Conservation (phyloP, 768 basidiomycete species). For the Pleurotus eryngii region DNA sequence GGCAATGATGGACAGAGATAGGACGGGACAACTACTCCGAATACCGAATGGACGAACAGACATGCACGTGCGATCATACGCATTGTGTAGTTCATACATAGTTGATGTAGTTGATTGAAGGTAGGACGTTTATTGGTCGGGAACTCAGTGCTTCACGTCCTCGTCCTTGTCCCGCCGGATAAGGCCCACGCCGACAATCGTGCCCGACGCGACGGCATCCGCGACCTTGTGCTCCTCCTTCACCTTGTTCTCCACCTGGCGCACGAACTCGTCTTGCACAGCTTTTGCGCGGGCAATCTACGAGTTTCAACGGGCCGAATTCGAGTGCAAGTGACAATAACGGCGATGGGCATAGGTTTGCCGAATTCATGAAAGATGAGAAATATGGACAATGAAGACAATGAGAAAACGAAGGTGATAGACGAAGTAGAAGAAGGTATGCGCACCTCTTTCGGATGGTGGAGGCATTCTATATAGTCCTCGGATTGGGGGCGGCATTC, state of each 20-base stretch:
- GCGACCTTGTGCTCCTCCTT: conserved; percentile 71
- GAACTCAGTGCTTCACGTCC: not conserved
- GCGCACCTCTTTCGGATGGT: conserved; percentile 83
- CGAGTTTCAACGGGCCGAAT: not conserved
- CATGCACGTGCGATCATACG: too few species aligned
- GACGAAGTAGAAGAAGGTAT: not conserved
- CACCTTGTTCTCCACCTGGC: conserved; percentile 60
- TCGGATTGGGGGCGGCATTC: conserved; percentile 71
- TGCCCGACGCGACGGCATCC: conserved; percentile 69
- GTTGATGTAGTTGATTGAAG: too few species aligned
- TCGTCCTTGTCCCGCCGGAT: conserved; percentile 50
- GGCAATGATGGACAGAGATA: too few species aligned
- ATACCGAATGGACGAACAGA: too few species aligned
- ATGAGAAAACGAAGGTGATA: not conserved
- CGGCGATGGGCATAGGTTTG: too few species aligned
- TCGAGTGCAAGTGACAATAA: not conserved
- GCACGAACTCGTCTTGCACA: conserved; percentile 69
- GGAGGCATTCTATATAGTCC: conserved; percentile 91
- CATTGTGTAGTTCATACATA: too few species aligned
- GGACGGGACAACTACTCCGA: too few species aligned
- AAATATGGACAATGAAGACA: not conserved
- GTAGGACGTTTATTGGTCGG: too few species aligned
- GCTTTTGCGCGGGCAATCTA: conserved; percentile 56
- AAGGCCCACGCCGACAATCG: conserved; percentile 72
- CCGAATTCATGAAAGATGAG: not conserved